Conservation (phyloP, 73 alveolate species). For the Diophrys appendiculata region DNA sequence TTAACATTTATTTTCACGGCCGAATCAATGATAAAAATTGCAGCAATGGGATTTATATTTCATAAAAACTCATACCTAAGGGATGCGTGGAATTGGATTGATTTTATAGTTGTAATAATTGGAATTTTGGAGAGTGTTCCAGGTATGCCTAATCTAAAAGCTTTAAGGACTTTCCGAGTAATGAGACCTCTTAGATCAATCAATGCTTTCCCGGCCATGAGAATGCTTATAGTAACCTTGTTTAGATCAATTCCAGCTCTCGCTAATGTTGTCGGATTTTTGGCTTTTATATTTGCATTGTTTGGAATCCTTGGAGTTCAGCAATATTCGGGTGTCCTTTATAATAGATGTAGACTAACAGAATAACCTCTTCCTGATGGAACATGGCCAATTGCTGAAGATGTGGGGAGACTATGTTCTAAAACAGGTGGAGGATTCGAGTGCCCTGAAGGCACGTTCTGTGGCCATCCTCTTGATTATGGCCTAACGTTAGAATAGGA, state of each 20-base stretch:
- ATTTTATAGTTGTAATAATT: conserved; percentile 68
- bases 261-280: conserved; percentile 38
- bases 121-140: conserved; percentile 74
- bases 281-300: conserved; percentile 35
- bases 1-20: background rate
- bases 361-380: conserved; percentile 1
- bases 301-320: conserved; percentile 57
- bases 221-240: conserved; percentile 23
- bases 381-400: conserved; percentile 25
- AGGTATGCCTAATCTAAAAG: conserved; percentile 45
- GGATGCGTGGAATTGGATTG: conserved; percentile 80
- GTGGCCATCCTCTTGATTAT: conserved; percentile 19
- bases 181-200: conserved; percentile 46
- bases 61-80: conserved; percentile 63
- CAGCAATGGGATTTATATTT: conserved; percentile 70
- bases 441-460: conserved; percentile 30
- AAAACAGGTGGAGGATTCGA: background rate
- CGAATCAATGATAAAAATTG: conserved; percentile 63
- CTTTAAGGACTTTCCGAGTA: conserved; percentile 32
- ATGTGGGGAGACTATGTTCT: conserved; percentile 24
- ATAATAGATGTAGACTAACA: conserved; percentile 34
- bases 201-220: conserved; percentile 57
- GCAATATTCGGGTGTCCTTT: conserved; percentile 16
- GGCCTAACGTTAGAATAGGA: conserved; percentile 10
- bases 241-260: conserved; percentile 42